Percentiles rank a stretch among this genome's conserved stretches.
These are phyloP conservation scores for Calocybe cyanea DNA, from an alignment of 768 basidiomycete genomes.

Conservation along the genomic window DNA sequence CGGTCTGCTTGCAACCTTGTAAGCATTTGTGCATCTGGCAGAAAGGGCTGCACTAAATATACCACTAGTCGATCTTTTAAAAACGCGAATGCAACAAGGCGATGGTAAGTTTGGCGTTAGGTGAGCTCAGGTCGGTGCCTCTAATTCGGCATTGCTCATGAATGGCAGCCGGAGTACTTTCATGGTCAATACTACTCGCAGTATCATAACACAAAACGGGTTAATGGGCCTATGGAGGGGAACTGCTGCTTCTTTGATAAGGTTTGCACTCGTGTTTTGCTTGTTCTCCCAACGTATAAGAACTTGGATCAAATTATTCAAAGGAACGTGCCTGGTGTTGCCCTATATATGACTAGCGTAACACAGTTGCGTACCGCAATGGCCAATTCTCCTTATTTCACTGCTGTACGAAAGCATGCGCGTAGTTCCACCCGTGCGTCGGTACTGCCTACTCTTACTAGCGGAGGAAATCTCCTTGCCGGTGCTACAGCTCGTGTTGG, in stretches of 20 bases:
- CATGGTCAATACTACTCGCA: slow-evolving; percentile 47
- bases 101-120: slow-evolving; percentile 40
- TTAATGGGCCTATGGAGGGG: slow-evolving; percentile 82
- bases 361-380: slow-evolving; percentile 78
- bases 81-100: slow-evolving; percentile 88
- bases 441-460: slow-evolving; percentile 67
- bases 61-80: slow-evolving; percentile 75
- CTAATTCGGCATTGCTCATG: slow-evolving; percentile 15
- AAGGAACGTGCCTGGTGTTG: slow-evolving; percentile 92
- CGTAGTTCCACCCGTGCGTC: slow-evolving; percentile 33
- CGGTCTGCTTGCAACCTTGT: slow-evolving; percentile 76
- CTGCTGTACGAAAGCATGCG: slow-evolving; percentile 26
- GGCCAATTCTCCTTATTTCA: slow-evolving; percentile 70
- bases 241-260: slow-evolving; percentile 71
- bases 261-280: slow-evolving; percentile 38
- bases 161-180: slow-evolving; percentile 27
- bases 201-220: slow-evolving; percentile 64
- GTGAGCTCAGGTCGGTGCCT: slow-evolving; percentile 23
- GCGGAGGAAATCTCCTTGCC: slow-evolving; percentile 78
- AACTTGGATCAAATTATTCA: slow-evolving; percentile 1
- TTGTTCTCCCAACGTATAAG: no score
- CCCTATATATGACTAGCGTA: slow-evolving; percentile 85
- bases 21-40: slow-evolving; percentile 19
- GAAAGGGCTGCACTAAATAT: background rate
- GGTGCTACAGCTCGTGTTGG: slow-evolving; percentile 79